Evolutionary conservation across 2,329 filamentous ascomycete genomes (phyloP).

Genomic region (Bisporella sp.): DNA sequence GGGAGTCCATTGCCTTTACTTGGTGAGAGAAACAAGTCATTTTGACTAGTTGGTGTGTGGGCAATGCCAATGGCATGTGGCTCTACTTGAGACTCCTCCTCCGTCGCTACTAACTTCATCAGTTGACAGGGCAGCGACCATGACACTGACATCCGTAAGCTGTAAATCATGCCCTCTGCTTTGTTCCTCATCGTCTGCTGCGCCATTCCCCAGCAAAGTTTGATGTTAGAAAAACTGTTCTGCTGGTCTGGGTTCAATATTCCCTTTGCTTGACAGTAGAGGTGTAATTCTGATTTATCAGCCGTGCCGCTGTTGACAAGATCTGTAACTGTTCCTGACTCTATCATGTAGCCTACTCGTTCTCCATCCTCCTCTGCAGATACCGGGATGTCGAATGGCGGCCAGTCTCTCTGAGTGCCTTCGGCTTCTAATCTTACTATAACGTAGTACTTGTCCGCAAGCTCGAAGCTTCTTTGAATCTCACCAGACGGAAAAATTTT

Average conservation of each 20-base stretch:
- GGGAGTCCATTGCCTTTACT: slow-evolving; percentile 4
- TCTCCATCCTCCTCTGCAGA: background rate
- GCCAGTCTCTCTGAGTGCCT: slow-evolving; percentile 15
- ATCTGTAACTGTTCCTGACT: background rate
- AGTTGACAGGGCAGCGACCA: slow-evolving; percentile 15
- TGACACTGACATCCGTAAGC: slow-evolving; percentile 11
- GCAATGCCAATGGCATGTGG: too few relatives aligned
- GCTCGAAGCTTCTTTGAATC: slow-evolving; percentile 4
- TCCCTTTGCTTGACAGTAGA: background rate
- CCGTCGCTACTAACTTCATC: too few relatives aligned
- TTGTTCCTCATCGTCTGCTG: background rate
- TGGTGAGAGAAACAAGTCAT: slow-evolving; percentile 3
- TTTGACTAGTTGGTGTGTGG: background rate
- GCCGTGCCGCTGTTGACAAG: slow-evolving; percentile 1
- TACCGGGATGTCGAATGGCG: slow-evolving; percentile 11
- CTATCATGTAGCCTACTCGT: background rate
- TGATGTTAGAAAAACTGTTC: slow-evolving; percentile 4
- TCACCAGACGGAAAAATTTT: slow-evolving; percentile 8
- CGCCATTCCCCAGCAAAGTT: slow-evolving; percentile 2
- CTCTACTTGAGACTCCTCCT: too few relatives aligned
- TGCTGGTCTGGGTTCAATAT: slow-evolving; percentile 5
- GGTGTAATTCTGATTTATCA: slow-evolving; percentile 1
- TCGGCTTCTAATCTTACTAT: slow-evolving; percentile 11
- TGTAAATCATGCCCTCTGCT: slow-evolving; percentile 7
- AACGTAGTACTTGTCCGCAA: slow-evolving; percentile 17